Evolutionary conservation across 495 filamentous ascomycete species (phyloP), one percentile per base, ranked within the genome.

Genomic region (Darksidea phi): DNA sequence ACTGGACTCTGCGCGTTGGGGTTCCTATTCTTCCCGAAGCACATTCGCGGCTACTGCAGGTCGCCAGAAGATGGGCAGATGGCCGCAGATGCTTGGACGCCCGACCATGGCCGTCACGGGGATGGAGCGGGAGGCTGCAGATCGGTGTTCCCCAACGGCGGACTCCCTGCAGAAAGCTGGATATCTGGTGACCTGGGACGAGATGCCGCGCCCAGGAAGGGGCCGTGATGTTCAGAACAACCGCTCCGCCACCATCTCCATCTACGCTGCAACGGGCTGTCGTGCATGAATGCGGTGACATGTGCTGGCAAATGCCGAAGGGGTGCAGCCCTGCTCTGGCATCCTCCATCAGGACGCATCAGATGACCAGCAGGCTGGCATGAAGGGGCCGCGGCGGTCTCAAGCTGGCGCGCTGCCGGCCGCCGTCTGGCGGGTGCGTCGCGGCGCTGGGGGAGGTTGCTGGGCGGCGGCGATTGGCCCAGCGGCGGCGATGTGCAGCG

Each of bases 51-150:
- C 60, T 68, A 38, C 66, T 64, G 61, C 61, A 54, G 57, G 55
- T 41, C n/a, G 57, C 45, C 61, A 64, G 49, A 56, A 56, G 60
- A 61, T 45, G 36, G n/a, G 23, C 10, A 21, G 21, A 56, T 26
- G 8, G 42, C 50, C 1, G 21, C n/a, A 28, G n/a, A 28, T 67
- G 49, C 50, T 67, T 67, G 59, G 64, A 54, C 46, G 59, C 28
- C 18, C 59, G 48, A 37, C 32, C 36, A 20, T 63, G 8, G 54
- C 51, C 54, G 50, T 63, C 59, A 59, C 17, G 59, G 55, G 26
- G 24, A 57, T 15, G 20, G 28, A 13, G 56, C 66, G 66, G 66
- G 66, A 64, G 66, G 66, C 66, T 68, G 66, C 66, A 64, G 24
- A 26, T 26, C 43, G 25, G 55, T 55, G 59, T 42, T 37, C 34